A percentile compares a stretch with the other conserved stretches of the same genome.
These are phyloP conservation scores for Neofusicoccum laricinum DNA, from an alignment of 2,329 filamentous ascomycete genomes.

Conservation along the genomic window DNA sequence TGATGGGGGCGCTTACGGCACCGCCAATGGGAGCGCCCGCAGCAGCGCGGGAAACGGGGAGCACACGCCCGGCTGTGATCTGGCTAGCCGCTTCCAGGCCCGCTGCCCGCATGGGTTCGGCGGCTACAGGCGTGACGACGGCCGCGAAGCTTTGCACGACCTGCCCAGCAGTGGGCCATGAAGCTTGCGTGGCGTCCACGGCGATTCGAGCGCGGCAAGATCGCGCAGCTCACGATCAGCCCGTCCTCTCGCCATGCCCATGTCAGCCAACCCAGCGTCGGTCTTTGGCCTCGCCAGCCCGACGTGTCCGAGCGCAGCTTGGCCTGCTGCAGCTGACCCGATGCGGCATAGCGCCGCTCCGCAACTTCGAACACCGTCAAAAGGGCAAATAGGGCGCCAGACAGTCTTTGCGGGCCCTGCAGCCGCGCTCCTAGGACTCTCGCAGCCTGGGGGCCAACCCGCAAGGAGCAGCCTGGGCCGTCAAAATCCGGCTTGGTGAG, in stretches of 20 bases:
- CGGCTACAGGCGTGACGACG: neutral
- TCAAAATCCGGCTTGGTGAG: neutral
- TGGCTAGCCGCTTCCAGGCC: neutral
- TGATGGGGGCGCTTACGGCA: constrained; percentile 7
- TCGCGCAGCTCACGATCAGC: neutral
- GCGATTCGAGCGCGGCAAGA: neutral
- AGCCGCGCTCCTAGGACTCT: neutral
- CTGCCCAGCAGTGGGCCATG: neutral
- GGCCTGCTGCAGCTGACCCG: neutral
- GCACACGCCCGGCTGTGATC: constrained; percentile 10
- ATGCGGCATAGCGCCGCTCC: neutral
- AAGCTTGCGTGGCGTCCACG: neutral
- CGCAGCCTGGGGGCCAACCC: neutral
- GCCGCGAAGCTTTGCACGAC: constrained; percentile 6
- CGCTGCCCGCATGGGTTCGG: neutral
- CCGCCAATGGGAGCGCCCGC: constrained; percentile 2
- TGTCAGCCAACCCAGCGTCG: neutral
- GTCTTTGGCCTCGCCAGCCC: neutral
- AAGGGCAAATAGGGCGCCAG: constrained; percentile 1
- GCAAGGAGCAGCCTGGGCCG: no score
- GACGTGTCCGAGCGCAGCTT: neutral
- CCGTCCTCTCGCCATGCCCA: neutral
- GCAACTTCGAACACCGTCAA: constrained; percentile 1
- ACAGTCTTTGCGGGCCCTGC: neutral
- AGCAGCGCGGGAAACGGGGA: neutral